Base-by-base conservation (phyloP, 2,329 filamentous ascomycete species). In the Sporothrix humicola region DNA sequence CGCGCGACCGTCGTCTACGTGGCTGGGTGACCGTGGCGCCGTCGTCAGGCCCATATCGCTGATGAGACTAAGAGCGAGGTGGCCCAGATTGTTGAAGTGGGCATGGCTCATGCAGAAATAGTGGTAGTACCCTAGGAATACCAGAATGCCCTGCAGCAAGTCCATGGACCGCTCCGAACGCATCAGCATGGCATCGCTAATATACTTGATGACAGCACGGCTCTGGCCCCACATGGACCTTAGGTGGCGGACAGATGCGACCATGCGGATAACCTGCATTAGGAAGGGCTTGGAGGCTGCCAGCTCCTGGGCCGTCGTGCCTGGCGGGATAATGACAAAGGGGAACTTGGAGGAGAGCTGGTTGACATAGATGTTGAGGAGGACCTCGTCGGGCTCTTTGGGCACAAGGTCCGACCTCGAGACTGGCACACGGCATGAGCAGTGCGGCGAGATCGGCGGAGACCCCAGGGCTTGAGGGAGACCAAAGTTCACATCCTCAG, bases 71-170 rank as follows among this genome's bases (percentile, higher is more conserved):
- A 69, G 8, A 7, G 66, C 66, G 2, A 69, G 26, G n/a, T 56
- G 66, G 26, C 48, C 48, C 1, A 69, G 66, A 26, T 44, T 69
- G 31, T 69, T 69, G 13, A 58, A 58, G 31, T 70, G 68, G 7
- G 68, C 52, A 70, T 70, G 68, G 52, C 50, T 70, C 68, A 58
- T 70, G 68, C 52, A 70, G 48, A 44, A 58, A 23, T 70, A 70
- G 13, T 58, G 68, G 37, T 70, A 58, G 20, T 26, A 58, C 6
- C 68, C 68, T 37, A 70, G 5, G 52, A 70, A 70, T 6, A 70
- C 37, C 9, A 70, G 13, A n/a, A 70, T 58, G 37, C 68, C 68
- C n/a, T 69, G 66, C 20, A 56, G 48, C 10, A 69, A 31, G 26
- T 69, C 66, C 50, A 69, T 20, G 4, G 66, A 69, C 17, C 66